Conservation (phyloP, 257 asterid genomes). For the Solanum clarkiae region DNA sequence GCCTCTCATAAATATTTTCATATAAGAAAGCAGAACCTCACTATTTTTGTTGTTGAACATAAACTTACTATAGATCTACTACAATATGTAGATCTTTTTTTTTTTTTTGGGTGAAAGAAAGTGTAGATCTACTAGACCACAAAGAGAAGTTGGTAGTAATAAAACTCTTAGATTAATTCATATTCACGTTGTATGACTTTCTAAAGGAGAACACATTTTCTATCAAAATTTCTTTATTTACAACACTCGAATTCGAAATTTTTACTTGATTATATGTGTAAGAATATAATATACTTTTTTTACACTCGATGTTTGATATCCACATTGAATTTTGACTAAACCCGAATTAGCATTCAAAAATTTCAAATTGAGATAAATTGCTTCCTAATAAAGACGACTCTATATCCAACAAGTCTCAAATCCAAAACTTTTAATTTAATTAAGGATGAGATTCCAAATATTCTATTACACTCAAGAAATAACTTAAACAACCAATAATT, state of each 20-base stretch:
- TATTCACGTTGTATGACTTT: background rate
- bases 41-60: too few relatives aligned
- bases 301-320: background rate
- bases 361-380: background rate
- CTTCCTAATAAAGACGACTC: rapidly evolving
- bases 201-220: background rate
- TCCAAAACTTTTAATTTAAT: background rate
- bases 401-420: background rate
- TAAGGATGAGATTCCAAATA: background rate
- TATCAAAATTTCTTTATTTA: background rate
- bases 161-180: background rate
- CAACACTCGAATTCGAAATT: background rate
- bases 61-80: too few relatives aligned
- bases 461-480: background rate
- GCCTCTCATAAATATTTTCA: too few relatives aligned
- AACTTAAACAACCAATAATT: background rate
- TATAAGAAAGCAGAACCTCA: too few relatives aligned
- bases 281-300: background rate
- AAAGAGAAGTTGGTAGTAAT: too few relatives aligned
- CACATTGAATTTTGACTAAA: background rate
- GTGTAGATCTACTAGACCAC: too few relatives aligned
- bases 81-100: too few relatives aligned
- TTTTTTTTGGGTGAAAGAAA: too few relatives aligned
- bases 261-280: background rate
- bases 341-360: rapidly evolving